These are phyloP conservation scores for Nyssa sinensis DNA, from an alignment of 148 eudicot genomes.

Conservation along the genomic window DNA sequence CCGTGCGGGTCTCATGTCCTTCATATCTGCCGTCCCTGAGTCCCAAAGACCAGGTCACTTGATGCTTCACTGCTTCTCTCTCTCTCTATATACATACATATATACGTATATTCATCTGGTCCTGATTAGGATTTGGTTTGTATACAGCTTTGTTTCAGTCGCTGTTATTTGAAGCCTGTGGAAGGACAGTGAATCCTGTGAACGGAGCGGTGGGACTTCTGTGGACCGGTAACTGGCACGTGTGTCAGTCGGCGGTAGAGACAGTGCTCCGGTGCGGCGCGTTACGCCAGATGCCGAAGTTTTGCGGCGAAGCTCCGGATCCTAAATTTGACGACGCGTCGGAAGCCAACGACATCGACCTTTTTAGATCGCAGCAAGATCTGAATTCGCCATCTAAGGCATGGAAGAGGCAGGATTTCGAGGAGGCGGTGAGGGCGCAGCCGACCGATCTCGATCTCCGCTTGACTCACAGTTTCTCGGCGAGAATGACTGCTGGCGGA, in stretches of 20 bases:
- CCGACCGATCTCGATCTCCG: constrained; percentile 21
- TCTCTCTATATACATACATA: neutral
- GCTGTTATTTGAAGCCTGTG: constrained; percentile 45
- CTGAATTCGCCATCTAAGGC: neutral
- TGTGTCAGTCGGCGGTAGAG: constrained; percentile 46
- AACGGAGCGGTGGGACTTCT: constrained; percentile 49
- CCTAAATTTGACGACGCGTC: constrained; percentile 15
- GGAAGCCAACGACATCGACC: constrained; percentile 2
- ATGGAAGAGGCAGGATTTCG: neutral
- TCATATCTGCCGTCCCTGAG: constrained; percentile 37
- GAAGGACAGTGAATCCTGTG: constrained; percentile 52
- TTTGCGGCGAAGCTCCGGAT: neutral
- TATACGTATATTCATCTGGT: neutral
- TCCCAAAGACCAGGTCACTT: constrained; percentile 41
- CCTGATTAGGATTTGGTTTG: neutral
- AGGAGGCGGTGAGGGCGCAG: neutral
- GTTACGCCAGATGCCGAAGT: constrained; percentile 22
- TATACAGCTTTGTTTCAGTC: constrained; percentile 50
- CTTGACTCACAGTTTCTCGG: constrained; percentile 13
- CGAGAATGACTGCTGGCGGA: constrained; percentile 25
- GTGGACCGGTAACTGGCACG: constrained; percentile 52
- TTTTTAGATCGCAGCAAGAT: constrained; percentile 24
- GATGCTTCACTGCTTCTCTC: too few relatives aligned
- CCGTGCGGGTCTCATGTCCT: constrained; percentile 51
- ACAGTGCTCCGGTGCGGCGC: constrained; percentile 47